phyloP scores from a whole-genome alignment of 2,329 filamentous ascomycete genomes.

The Xylariaceae sp. region DNA sequence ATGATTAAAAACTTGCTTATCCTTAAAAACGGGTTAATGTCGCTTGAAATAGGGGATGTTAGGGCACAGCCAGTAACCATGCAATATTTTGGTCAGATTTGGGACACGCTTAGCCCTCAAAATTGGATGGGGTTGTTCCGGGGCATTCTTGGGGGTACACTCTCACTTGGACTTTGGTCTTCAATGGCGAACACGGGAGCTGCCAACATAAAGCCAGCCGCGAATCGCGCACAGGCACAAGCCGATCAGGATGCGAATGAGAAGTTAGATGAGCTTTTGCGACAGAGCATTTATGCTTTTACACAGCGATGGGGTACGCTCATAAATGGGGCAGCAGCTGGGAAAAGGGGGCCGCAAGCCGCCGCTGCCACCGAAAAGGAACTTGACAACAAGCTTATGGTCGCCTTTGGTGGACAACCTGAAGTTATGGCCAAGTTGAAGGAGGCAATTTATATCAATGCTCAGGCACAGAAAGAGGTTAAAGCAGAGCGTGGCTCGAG shows the following conservation, averaged over 20 bases:
- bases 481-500: slow-evolving; percentile 38
- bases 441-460: slow-evolving; percentile 65
- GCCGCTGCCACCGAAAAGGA: slow-evolving; percentile 56
- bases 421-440: slow-evolving; percentile 66
- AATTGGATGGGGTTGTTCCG: slow-evolving; percentile 66
- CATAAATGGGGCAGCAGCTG: slow-evolving; percentile 55
- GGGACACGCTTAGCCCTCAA: slow-evolving; percentile 66
- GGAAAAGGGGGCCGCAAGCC: slow-evolving; percentile 56
- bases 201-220: slow-evolving; percentile 26
- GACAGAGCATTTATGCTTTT: slow-evolving; percentile 68
- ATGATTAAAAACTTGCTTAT: slow-evolving; percentile 94
- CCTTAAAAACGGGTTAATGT: slow-evolving; percentile 93
- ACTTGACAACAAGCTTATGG: slow-evolving; percentile 61
- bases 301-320: slow-evolving; percentile 65
- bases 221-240: slow-evolving; percentile 25
- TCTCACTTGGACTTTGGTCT: slow-evolving; percentile 48
- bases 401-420: slow-evolving; percentile 64
- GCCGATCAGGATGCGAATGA: slow-evolving; percentile 64
- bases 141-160: slow-evolving; percentile 61
- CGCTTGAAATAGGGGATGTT: slow-evolving; percentile 86
- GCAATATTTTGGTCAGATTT: slow-evolving; percentile 70
- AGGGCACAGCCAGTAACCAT: slow-evolving; percentile 59
- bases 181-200: slow-evolving; percentile 30
- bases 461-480: slow-evolving; percentile 58
- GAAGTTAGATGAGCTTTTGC: slow-evolving; percentile 67